Evolutionary conservation across 108 stramenopile species (phyloP).

Genomic region (Skeletonema marinoi): DNA sequence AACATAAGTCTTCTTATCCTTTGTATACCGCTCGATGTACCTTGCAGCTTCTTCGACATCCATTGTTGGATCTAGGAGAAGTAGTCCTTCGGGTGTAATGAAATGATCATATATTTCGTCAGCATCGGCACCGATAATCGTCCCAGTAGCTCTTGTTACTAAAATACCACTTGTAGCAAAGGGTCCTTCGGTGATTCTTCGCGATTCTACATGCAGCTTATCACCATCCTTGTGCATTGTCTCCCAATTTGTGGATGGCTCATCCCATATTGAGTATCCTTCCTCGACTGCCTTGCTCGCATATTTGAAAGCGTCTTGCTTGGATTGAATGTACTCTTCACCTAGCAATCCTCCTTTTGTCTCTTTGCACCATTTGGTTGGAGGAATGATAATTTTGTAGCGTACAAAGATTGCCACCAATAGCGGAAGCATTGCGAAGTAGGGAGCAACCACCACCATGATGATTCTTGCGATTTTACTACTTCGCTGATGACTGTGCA

Average conservation of each 20-base stretch:
- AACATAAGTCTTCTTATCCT: not conserved
- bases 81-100: conserved; percentile 2
- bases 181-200: not conserved
- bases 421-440: too few relatives aligned
- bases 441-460: too few relatives aligned
- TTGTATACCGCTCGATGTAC: not conserved
- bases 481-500: too few relatives aligned
- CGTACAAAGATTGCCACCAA: too few relatives aligned
- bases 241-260: conserved; percentile 1
- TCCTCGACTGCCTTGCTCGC: not conserved
- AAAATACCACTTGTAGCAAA: conserved; percentile 3
- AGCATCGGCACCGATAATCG: not conserved
- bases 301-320: not conserved
- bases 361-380: too few relatives aligned
- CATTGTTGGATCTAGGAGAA: conserved; percentile 1
- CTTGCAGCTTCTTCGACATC: conserved; percentile 1
- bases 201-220: not conserved
- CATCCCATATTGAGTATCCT: not conserved
- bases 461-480: too few relatives aligned
- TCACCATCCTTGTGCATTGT: not conserved
- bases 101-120: not conserved
- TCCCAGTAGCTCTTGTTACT: not conserved
- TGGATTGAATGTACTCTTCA: too few relatives aligned
- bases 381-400: too few relatives aligned
- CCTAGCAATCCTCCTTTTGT: too few relatives aligned